Evolutionary conservation across 1,284 basidiomycete genomes (phyloP), one percentile per base, ranked within the genome.

Genomic region (Sanghuangporus weigelae): DNA sequence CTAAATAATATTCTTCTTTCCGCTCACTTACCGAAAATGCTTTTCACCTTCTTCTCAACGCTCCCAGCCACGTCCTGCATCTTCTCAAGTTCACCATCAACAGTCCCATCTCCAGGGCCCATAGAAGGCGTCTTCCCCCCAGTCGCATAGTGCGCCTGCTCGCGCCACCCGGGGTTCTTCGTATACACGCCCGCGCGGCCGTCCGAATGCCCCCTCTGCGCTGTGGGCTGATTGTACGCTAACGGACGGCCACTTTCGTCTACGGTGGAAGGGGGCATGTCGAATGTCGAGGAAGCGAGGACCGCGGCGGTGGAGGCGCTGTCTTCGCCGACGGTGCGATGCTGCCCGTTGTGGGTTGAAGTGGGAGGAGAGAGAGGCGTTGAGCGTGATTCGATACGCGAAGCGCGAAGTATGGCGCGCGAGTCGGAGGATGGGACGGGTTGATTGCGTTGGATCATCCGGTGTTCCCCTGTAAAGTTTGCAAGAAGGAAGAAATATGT

Each of bases 131-230:
- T 31, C 5, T 38, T 35, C 6, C 23, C 21, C 2, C 14, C 14
- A 16, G n/a, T 35, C 26, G 35, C 53, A n/a, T 36, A 54, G n/a
- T 54, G 53, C 5, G 19, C 19, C 14, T n/a, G 10, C 49, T 62
- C 60, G 19, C 42, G 44, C 60, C 60, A 62, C 23, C 36, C 26
- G 7, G 55, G 42, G 16, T 49, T 53, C 46, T 62, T 62, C 53
- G 60, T 62, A 35, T 62, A 62, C 53, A 62, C 60, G 7, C 55
- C 60, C 38, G 31, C 38, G 5, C 60, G 16, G 14, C 53, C 53
- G n/a, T 54, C 36, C 8, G 53, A 38, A 31, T 36, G 36, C 6
- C 53, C 53, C n/a, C 38, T 54, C 46, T 62, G 60, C 8, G 60
- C 54, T 36, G 55, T 57, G 3, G 60, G 60, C 23, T 48, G 53